Evolutionary conservation across 2,329 filamentous ascomycete genomes (phyloP).

Genomic region (Seiridium cupressi): DNA sequence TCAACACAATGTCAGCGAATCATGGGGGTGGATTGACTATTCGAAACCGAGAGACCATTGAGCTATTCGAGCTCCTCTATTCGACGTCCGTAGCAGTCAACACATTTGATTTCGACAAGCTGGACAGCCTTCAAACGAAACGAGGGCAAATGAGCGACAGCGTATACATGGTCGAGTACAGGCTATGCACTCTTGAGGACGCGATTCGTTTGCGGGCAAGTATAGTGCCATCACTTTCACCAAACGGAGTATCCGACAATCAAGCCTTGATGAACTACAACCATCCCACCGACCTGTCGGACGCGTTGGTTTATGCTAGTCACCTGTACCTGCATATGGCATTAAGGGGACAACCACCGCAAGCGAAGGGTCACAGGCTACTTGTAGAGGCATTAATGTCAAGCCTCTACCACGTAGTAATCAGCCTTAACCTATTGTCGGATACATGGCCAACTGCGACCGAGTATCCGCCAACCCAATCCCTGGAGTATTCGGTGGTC

Average conservation of each 20-base stretch:
- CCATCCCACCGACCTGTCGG: slow-evolving; percentile 23
- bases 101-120: slow-evolving; percentile 27
- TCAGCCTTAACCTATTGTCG: slow-evolving; percentile 22
- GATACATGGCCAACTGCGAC: not conserved
- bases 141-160: slow-evolving; percentile 29
- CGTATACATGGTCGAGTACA: slow-evolving; percentile 29
- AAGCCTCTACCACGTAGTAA: slow-evolving; percentile 22
- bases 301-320: slow-evolving; percentile 24
- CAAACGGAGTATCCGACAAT: not conserved
- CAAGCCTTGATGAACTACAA: slow-evolving; percentile 8
- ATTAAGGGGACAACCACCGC: slow-evolving; percentile 28
- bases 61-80: slow-evolving; percentile 27
- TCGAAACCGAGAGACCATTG: slow-evolving; percentile 22
- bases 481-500: slow-evolving; percentile 7
- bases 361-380: slow-evolving; percentile 25
- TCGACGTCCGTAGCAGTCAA: slow-evolving; percentile 26
- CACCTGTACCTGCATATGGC: slow-evolving; percentile 30
- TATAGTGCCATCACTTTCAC: slow-evolving; percentile 9
- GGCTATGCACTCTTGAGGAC: slow-evolving; percentile 26
- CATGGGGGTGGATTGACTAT: slow-evolving; percentile 18
- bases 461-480: not conserved
- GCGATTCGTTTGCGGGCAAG: slow-evolving; percentile 14
- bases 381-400: slow-evolving; percentile 25
- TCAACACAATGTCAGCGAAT: slow-evolving; percentile 13
- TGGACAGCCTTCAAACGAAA: slow-evolving; percentile 24